Evolutionary conservation across 164 flowering plant genomes (phyloP).

Genomic region (Aristolochia contorta): DNA sequence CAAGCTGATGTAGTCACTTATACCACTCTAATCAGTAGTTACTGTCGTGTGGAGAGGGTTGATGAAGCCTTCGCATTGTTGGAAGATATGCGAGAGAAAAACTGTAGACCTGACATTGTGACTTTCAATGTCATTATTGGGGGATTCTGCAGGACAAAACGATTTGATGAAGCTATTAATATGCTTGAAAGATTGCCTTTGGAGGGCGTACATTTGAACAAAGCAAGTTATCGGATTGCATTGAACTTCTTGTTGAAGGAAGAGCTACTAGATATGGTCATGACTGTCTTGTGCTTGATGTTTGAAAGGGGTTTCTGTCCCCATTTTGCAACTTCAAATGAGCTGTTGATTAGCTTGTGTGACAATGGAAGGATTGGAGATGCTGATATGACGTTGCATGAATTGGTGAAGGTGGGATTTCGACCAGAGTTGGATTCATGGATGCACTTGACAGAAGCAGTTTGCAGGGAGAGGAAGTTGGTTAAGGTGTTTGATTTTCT

Average conservation of each 20-base stretch:
- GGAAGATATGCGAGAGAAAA: conserved; percentile 54
- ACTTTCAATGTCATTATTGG: conserved; percentile 60
- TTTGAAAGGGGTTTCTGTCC: conserved; percentile 61
- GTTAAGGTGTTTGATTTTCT: conserved; percentile 49
- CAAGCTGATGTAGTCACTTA: conserved; percentile 58
- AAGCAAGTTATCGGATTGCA: conserved; percentile 74
- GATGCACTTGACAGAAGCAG: conserved; percentile 40
- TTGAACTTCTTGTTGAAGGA: conserved; percentile 52
- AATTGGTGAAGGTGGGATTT: conserved; percentile 51
- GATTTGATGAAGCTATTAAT: conserved; percentile 52
- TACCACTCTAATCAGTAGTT: conserved; percentile 53
- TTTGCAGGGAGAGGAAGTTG: conserved; percentile 67
- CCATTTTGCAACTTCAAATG: conserved; percentile 75
- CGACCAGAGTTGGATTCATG: conserved; percentile 58
- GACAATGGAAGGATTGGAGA: conserved; percentile 44
- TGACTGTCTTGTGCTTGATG: conserved; percentile 50
- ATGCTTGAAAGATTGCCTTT: conserved; percentile 62
- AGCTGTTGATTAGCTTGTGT: conserved; percentile 49
- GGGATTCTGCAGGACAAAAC: conserved; percentile 57
- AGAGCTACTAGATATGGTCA: conserved; percentile 42
- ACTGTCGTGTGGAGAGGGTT: conserved; percentile 41
- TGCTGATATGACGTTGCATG: conserved; percentile 38
- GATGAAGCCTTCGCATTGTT: conserved; percentile 61
- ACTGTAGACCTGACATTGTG: conserved; percentile 52
- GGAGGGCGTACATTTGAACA: conserved; percentile 58